A percentile compares a stretch with the other conserved stretches of the same genome.
Evolutionary conservation across 2,329 filamentous ascomycete genomes (phyloP).

Genomic region (Aspergillus pseudotamarii): DNA sequence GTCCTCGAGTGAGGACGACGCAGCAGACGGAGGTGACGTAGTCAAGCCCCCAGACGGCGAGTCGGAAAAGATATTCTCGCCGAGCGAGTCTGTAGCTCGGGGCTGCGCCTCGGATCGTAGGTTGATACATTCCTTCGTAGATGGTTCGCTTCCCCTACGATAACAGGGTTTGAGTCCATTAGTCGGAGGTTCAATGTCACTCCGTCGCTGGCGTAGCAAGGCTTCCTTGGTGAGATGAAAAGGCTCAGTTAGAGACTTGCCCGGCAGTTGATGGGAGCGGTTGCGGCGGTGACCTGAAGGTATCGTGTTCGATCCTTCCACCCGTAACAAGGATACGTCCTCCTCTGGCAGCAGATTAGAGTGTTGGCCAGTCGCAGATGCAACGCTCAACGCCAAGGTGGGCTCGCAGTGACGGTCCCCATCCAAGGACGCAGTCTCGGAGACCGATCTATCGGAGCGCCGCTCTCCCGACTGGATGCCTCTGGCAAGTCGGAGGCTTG

Average conservation of each 20-base stretch:
- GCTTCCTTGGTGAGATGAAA: conserved; percentile 40
- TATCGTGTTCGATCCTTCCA: conserved; percentile 13
- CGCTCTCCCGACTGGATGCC: conserved; percentile 41
- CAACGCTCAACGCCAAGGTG: conserved; percentile 47
- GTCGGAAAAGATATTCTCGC: conserved; percentile 20
- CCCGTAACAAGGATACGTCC: conserved; percentile 15
- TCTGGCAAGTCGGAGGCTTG: conserved; percentile 39
- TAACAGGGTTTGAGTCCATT: conserved; percentile 18
- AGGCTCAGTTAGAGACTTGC: conserved; percentile 35
- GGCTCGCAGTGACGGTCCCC: conserved; percentile 43
- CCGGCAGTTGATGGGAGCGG: conserved; percentile 39
- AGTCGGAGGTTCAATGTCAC: conserved; percentile 27
- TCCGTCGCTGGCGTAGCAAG: conserved; percentile 34
- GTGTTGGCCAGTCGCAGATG: conserved; percentile 46
- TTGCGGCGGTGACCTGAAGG: conserved; percentile 37
- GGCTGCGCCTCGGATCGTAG: conserved; percentile 20
- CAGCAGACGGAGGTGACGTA: conserved; percentile 46
- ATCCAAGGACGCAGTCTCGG: conserved; percentile 39
- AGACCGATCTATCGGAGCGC: conserved; percentile 36
- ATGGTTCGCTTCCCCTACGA: conserved; percentile 28
- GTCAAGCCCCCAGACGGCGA: conserved; percentile 28
- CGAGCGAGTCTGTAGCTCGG: conserved; percentile 17
- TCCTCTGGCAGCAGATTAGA: conserved; percentile 40
- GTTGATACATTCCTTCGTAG: conserved; percentile 25
- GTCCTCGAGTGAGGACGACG: conserved; percentile 50